Percentiles rank a stretch among this genome's conserved stretches.
phyloP scores from a whole-genome alignment of 2,329 filamentous ascomycete species.

The Elsinoe necatrix region DNA sequence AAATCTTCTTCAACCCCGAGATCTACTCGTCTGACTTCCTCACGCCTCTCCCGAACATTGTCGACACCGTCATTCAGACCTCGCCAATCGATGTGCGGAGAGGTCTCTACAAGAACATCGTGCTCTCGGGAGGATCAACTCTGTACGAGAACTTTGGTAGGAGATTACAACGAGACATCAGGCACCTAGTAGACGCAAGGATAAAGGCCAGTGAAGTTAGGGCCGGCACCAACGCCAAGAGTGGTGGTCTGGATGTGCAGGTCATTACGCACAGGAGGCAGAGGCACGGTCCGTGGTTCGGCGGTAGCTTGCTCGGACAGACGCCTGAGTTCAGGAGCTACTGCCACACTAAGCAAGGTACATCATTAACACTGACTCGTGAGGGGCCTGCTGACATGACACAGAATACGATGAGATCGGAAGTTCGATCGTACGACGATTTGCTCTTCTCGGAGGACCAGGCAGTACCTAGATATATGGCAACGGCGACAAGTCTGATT shows the following conservation, averaged over 20 bases:
- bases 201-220: constrained; percentile 86
- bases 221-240: constrained; percentile 77
- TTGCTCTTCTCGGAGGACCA: constrained; percentile 85
- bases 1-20: constrained; percentile 99
- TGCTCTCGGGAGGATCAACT: constrained; percentile 91
- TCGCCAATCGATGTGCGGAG: constrained; percentile 95
- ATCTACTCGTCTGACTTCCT: constrained; percentile 99
- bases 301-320: constrained; percentile 89
- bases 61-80: constrained; percentile 93
- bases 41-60: constrained; percentile 85
- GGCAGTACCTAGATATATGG: constrained; percentile 55
- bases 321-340: constrained; percentile 98
- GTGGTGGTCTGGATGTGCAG: constrained; percentile 89
- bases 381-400: neutral
- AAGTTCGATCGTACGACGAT: constrained; percentile 88
- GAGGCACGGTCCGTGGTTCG: constrained; percentile 96
- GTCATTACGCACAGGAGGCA: constrained; percentile 97
- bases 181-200: constrained; percentile 85
- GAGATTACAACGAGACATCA: constrained; percentile 91
- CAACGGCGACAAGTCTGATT: neutral
- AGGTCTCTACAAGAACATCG: constrained; percentile 99
- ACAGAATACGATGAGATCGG: constrained; percentile 86
- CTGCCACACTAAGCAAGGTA: constrained; percentile 62
- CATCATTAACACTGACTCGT: constrained; percentile 20
- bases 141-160: constrained; percentile 98